Evolutionary conservation across 306 rosid genomes (phyloP).

Genomic region (Clitoria ternatea): DNA sequence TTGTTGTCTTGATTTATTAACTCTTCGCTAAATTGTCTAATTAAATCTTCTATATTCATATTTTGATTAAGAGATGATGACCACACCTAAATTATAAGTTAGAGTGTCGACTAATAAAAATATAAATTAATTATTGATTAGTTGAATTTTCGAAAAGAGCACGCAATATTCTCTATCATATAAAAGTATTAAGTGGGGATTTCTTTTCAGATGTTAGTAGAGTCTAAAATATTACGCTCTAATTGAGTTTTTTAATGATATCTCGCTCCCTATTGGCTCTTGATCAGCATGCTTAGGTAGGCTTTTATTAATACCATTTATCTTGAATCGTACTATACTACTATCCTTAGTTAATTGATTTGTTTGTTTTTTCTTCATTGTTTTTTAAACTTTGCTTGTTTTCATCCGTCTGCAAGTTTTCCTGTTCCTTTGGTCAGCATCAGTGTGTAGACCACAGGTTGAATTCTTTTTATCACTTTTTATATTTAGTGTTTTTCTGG

Average conservation of each 20-base stretch:
- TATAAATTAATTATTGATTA: background rate
- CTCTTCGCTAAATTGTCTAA: too few species aligned
- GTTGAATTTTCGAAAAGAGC: conserved; percentile 24
- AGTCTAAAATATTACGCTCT: background rate
- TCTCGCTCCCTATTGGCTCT: conserved; percentile 24
- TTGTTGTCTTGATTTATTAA: too few species aligned
- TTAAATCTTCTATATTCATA: too few species aligned
- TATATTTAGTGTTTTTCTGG: background rate
- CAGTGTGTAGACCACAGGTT: conserved; percentile 18
- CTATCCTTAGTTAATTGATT: conserved; percentile 2
- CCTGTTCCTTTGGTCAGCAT: conserved; percentile 44
- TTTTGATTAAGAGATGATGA: too few species aligned
- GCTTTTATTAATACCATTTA: conserved; percentile 3
- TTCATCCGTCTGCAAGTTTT: conserved; percentile 1
- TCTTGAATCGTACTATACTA: conserved; percentile 17
- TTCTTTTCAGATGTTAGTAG: background rate
- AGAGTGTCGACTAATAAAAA: too few species aligned
- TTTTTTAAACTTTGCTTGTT: background rate
- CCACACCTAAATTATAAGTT: too few species aligned
- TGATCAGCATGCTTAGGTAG: conserved; percentile 30
- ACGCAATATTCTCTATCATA: background rate
- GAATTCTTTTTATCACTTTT: conserved; percentile 5
- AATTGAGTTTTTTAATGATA: background rate
- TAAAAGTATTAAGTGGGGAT: background rate
- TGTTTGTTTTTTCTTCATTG: background rate